Conservation (phyloP, 2,329 filamentous ascomycete genomes). For the Paecilomyces sp. region DNA sequence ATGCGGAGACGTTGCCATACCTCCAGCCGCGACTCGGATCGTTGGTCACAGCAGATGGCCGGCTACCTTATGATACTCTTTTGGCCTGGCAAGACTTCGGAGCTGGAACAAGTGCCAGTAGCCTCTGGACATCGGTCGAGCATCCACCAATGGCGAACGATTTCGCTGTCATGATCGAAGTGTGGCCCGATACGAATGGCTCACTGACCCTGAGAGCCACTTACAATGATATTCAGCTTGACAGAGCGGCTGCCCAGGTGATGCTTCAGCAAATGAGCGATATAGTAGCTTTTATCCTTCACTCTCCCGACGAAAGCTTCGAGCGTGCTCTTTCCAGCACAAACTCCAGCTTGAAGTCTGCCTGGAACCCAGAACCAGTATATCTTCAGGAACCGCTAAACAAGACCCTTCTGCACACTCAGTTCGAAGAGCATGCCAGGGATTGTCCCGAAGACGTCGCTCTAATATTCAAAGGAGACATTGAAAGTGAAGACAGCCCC, state of each 20-base stretch:
- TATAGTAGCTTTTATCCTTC: conserved; percentile 17
- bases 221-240: conserved; percentile 17
- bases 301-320: conserved; percentile 14
- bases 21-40: conserved; percentile 18
- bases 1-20: conserved; percentile 13
- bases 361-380: conserved; percentile 10
- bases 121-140: conserved; percentile 12
- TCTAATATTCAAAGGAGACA: conserved; percentile 20
- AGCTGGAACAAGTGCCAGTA: conserved; percentile 7
- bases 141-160: conserved; percentile 23
- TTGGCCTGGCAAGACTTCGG: conserved; percentile 28
- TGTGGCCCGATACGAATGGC: conserved; percentile 17
- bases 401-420: conserved; percentile 15
- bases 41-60: conserved; percentile 13
- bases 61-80: conserved; percentile 28
- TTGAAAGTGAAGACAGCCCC: conserved; percentile 12
- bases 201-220: conserved; percentile 20
- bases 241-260: conserved; percentile 13
- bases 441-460: conserved; percentile 17
- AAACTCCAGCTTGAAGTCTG: conserved; percentile 11
- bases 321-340: conserved; percentile 10
- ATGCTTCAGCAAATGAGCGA: conserved; percentile 21
- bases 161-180: conserved; percentile 24
- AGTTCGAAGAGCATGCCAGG: conserved; percentile 21
- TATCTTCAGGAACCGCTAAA: conserved; percentile 6